phyloP scores from a whole-genome alignment of 192 early-diverging fungal species.

The Coemansia sp. region DNA sequence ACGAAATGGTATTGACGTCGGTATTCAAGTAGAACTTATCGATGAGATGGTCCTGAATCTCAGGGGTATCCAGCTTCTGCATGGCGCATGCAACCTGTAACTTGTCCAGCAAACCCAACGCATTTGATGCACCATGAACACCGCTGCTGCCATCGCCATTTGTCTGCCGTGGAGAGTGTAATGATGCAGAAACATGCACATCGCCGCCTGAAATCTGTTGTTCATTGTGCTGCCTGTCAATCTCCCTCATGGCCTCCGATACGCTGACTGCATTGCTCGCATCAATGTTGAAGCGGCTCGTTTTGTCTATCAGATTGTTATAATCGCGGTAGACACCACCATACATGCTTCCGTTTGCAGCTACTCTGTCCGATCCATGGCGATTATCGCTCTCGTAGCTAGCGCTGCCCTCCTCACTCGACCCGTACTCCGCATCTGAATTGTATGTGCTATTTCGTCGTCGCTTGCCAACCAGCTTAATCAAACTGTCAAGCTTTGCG shows the following conservation, averaged over 20 bases:
- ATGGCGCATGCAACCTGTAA: background rate
- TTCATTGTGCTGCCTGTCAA: constrained; percentile 8
- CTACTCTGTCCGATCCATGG: background rate
- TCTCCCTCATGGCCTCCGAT: constrained; percentile 28
- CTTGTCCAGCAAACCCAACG: background rate
- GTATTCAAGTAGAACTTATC: constrained; percentile 48
- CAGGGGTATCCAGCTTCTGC: constrained; percentile 12
- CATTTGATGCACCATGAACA: background rate
- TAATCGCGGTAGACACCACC: constrained; percentile 14
- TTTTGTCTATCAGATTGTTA: constrained; percentile 24
- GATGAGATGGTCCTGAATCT: constrained; percentile 29
- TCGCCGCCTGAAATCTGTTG: background rate
- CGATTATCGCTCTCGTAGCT: background rate
- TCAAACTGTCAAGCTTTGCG: constrained; percentile 35
- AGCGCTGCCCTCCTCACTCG: constrained; percentile 10
- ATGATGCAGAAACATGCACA: background rate
- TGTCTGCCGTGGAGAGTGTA: constrained; percentile 9
- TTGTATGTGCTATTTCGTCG: background rate
- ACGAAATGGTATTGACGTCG: constrained; percentile 40
- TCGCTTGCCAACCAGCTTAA: constrained; percentile 20
- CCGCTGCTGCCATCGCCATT: background rate
- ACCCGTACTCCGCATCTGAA: constrained; percentile 9
- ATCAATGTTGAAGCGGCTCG: constrained; percentile 41
- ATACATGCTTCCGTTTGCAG: background rate
- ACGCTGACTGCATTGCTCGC: constrained; percentile 31